Evolutionary conservation across 768 basidiomycete genomes (phyloP).

Genomic region (Xanthoconium purpureum): DNA sequence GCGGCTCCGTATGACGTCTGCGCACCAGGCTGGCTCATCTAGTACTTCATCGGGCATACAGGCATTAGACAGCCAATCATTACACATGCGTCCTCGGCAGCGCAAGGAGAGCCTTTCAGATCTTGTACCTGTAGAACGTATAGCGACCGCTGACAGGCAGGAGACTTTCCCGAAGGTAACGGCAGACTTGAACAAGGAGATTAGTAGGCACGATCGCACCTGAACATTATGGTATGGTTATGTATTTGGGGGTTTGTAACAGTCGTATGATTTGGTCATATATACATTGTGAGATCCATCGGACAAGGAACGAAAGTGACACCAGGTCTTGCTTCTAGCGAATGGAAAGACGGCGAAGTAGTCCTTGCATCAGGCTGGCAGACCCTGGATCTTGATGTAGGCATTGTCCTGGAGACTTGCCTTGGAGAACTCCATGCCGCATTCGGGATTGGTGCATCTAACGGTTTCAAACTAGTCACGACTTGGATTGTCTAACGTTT

Average conservation of each 20-base stretch:
- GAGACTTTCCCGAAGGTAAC: conserved; percentile 67
- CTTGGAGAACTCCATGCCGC: conserved; percentile 41
- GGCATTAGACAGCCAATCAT: conserved; percentile 35
- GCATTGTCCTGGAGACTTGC: conserved; percentile 38
- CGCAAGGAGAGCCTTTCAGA: conserved; percentile 66
- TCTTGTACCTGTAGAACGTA: conserved; percentile 57
- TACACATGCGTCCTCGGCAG: conserved; percentile 50
- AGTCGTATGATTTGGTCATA: conserved; percentile 22
- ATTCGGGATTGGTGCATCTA: conserved; percentile 39
- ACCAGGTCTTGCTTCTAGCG: conserved; percentile 18
- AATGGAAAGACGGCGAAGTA: neutral
- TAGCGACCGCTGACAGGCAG: conserved; percentile 54
- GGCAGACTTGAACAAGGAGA: conserved; percentile 64
- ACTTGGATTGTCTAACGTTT: conserved; percentile 2
- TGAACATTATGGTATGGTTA: conserved; percentile 17
- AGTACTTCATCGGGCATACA: conserved; percentile 16
- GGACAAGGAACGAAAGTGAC: conserved; percentile 13
- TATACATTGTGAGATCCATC: conserved; percentile 29
- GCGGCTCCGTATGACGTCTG: conserved; percentile 47
- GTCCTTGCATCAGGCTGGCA: conserved; percentile 29
- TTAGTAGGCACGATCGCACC: conserved; percentile 33
- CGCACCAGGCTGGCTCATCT: conserved; percentile 11
- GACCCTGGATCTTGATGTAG: conserved; percentile 40
- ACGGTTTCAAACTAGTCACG: conserved; percentile 8
- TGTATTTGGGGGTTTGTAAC: conserved; percentile 16